Percentiles rank a stretch among this genome's conserved stretches.
phyloP scores from a whole-genome alignment of 2,329 filamentous ascomycete species.

The Colletotrichum plurivorum region DNA sequence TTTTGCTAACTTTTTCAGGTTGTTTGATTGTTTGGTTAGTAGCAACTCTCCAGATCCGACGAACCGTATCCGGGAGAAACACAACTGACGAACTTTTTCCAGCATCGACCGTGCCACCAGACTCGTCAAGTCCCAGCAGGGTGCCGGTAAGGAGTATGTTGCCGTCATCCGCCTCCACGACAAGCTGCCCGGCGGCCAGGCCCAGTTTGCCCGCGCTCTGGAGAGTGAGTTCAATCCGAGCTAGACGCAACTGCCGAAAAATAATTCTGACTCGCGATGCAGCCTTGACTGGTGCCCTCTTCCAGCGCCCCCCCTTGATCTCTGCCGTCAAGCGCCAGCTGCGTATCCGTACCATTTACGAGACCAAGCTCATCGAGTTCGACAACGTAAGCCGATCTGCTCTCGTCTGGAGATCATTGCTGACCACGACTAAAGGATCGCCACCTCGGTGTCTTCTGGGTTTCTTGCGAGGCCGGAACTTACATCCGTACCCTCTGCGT shows the following conservation, averaged over 20 bases:
- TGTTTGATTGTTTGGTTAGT: slow-evolving; percentile 41
- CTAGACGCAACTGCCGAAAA: slow-evolving; percentile 6
- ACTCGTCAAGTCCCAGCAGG: slow-evolving; percentile 98
- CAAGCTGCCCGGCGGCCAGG: slow-evolving; percentile 92
- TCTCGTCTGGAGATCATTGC: slow-evolving; percentile 8
- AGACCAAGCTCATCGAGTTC: slow-evolving; percentile 97
- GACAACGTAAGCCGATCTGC: slow-evolving; percentile 73
- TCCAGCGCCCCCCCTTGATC: slow-evolving; percentile 97
- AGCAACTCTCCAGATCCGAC: neutral
- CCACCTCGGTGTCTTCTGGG: slow-evolving; percentile 98
- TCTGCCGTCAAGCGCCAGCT: slow-evolving; percentile 99
- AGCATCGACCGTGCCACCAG: slow-evolving; percentile 93
- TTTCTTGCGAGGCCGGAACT: slow-evolving; percentile 97
- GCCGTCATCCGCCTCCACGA: slow-evolving; percentile 96
- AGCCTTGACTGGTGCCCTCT: slow-evolving; percentile 91
- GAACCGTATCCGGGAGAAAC: slow-evolving; percentile 9
- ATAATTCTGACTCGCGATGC: slow-evolving; percentile 27
- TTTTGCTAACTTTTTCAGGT: slow-evolving; percentile 45
- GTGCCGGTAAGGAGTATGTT: slow-evolving; percentile 99
- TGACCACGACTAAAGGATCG: slow-evolving; percentile 68
- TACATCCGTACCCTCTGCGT: slow-evolving; percentile 99
- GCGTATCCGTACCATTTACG: slow-evolving; percentile 97
- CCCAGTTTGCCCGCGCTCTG: slow-evolving; percentile 91
- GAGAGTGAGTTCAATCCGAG: slow-evolving; percentile 68
- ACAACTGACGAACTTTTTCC: slow-evolving; percentile 5